These are phyloP conservation scores for Hyphopichia fennica DNA, from an alignment of 1,139 yeast genomes.

Conservation along the genomic window DNA sequence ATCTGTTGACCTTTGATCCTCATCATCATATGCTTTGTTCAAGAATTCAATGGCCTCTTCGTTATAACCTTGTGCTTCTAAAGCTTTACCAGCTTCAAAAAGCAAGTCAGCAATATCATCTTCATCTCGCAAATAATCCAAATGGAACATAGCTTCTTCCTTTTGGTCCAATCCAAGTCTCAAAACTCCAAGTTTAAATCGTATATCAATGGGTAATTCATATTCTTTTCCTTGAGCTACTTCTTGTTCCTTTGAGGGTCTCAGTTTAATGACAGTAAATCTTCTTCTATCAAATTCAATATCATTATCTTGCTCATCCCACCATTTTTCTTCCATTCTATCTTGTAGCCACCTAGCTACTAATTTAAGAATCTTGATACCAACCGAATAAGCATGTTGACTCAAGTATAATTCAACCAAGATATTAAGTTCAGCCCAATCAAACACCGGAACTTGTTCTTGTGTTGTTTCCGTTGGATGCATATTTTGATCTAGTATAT, in stretches of 20 bases:
- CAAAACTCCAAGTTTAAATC: constrained; percentile 75
- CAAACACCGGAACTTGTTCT: constrained; percentile 51
- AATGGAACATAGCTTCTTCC: constrained; percentile 73
- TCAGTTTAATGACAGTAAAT: constrained; percentile 28
- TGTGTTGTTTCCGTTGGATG: constrained; percentile 23
- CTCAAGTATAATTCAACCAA: constrained; percentile 74
- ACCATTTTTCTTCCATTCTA: constrained; percentile 70
- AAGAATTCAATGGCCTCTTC: constrained; percentile 73
- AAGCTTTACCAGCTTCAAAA: constrained; percentile 71
- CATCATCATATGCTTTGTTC: constrained; percentile 50
- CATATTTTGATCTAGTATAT: constrained; percentile 59
- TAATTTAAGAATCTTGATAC: constrained; percentile 63
- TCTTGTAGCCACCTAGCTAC: constrained; percentile 84
- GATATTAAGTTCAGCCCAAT: constrained; percentile 87
- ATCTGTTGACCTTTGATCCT: constrained; percentile 45
- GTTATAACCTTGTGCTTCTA: constrained; percentile 67
- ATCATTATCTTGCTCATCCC: constrained; percentile 80
- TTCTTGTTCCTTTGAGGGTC: constrained; percentile 15
- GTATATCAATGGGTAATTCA: constrained; percentile 77
- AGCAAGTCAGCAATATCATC: constrained; percentile 71
- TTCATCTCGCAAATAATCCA: constrained; percentile 57
- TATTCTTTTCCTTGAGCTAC: constrained; percentile 34
- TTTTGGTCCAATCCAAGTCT: constrained; percentile 65
- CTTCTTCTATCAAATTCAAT: constrained; percentile 76
- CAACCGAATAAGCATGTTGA: constrained; percentile 62